phyloP scores from a whole-genome alignment of 1,284 basidiomycete genomes.

The Fistulinella cinereoalba region DNA sequence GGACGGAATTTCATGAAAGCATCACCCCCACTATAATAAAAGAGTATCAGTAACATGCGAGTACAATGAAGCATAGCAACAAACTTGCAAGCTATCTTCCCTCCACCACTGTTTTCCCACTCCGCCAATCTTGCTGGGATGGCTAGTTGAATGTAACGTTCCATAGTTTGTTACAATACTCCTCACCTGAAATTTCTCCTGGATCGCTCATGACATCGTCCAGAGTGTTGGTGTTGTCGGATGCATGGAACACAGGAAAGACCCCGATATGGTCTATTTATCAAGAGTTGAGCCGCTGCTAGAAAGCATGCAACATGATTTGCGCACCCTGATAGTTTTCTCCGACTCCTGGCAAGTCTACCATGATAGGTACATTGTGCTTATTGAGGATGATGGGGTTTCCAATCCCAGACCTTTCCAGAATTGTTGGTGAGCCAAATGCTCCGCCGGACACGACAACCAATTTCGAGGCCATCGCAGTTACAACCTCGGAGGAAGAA shows the following conservation, averaged over 20 bases:
- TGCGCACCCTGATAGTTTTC: constrained; percentile 45
- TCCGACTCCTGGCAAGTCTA: constrained; percentile 55
- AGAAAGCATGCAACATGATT: background rate
- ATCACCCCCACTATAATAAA: background rate
- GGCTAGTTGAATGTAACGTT: background rate
- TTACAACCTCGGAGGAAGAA: background rate
- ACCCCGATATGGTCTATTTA: constrained; percentile 42
- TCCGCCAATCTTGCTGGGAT: constrained; percentile 37
- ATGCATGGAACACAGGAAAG: constrained; percentile 37
- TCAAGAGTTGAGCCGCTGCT: too few species aligned
- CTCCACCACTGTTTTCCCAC: constrained; percentile 45
- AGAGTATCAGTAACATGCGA: background rate
- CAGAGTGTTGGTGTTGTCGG: constrained; percentile 41
- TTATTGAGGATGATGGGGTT: constrained; percentile 38
- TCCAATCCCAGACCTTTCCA: constrained; percentile 41
- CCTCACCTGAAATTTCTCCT: constrained; percentile 36
- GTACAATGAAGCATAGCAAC: background rate
- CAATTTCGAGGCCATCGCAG: constrained; percentile 6
- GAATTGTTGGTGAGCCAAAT: constrained; percentile 21
- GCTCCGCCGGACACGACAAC: constrained; percentile 19
- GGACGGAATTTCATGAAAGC: background rate
- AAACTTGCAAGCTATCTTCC: constrained; percentile 50
- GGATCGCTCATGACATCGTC: constrained; percentile 40
- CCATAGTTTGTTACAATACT: background rate
- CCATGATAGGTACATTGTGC: constrained; percentile 38